Conservation (phyloP, 345 rosid genomes). For the Boechera stricta region DNA sequence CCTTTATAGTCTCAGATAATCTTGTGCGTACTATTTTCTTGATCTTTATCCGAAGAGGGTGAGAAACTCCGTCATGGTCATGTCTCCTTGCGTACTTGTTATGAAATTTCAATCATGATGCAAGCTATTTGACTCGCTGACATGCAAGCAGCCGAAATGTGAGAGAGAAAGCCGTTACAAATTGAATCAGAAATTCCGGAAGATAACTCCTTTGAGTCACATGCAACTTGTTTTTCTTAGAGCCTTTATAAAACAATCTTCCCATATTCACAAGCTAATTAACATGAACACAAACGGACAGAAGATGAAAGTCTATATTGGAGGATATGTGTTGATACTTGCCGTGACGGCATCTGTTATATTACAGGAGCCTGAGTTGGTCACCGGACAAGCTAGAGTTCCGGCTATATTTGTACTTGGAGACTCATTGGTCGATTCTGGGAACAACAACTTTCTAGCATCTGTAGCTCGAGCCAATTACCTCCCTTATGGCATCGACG, state of each 20-base stretch:
- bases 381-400: conserved; percentile 49
- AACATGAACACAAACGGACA: conserved; percentile 10
- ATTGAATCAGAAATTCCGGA: conserved; percentile 35
- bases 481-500: conserved; percentile 86
- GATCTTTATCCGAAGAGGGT: conserved; percentile 30
- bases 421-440: conserved; percentile 81
- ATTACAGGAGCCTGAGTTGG: conserved; percentile 38
- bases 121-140: conserved; percentile 31
- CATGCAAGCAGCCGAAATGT: conserved; percentile 40
- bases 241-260: conserved; percentile 13
- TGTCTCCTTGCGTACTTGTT: conserved; percentile 32
- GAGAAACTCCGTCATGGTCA: conserved; percentile 27
- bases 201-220: conserved; percentile 37
- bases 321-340: conserved; percentile 29
- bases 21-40: conserved; percentile 2
- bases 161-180: conserved; percentile 35
- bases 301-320: conserved; percentile 21
- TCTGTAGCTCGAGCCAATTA: conserved; percentile 74
- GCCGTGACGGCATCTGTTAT: conserved; percentile 28
- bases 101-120: conserved; percentile 33
- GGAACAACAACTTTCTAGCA: conserved; percentile 75
- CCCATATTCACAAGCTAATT: conserved; percentile 5
- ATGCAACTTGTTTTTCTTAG: conserved; percentile 33
- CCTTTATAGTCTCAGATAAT: conserved; percentile 17
- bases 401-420: conserved; percentile 88